Conservation (phyloP, 2,329 filamentous ascomycete species). For the Fusarium irregulare region DNA sequence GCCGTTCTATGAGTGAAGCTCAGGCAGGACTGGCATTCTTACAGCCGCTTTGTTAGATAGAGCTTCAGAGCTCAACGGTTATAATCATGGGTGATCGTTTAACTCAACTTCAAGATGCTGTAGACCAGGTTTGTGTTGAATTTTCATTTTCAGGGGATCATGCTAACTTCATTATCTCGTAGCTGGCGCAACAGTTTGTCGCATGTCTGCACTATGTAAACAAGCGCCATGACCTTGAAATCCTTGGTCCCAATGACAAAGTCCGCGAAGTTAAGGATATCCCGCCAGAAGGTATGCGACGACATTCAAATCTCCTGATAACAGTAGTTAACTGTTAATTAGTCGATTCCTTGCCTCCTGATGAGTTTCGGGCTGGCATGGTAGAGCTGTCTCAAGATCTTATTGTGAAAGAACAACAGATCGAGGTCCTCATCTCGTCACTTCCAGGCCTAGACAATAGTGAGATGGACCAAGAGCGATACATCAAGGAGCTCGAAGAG, state of each 20-base stretch:
- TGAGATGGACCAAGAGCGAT: slow-evolving; percentile 78
- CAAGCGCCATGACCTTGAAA: slow-evolving; percentile 74
- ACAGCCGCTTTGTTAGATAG: slow-evolving; percentile 3
- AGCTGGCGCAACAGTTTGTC: slow-evolving; percentile 77
- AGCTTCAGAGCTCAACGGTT: slow-evolving; percentile 4
- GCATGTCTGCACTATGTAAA: slow-evolving; percentile 74
- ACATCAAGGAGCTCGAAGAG: slow-evolving; percentile 72
- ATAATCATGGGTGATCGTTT: slow-evolving; percentile 77
- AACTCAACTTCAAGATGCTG: slow-evolving; percentile 85
- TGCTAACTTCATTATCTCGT: slow-evolving; percentile 26
- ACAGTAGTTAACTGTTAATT: slow-evolving; percentile 9
- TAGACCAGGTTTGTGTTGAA: slow-evolving; percentile 73
- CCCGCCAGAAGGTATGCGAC: slow-evolving; percentile 61
- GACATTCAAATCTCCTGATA: too few species aligned
- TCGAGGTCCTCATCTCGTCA: slow-evolving; percentile 79
- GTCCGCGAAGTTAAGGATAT: slow-evolving; percentile 68
- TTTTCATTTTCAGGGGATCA: accelerated
- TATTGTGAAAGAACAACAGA: slow-evolving; percentile 84
- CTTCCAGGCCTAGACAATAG: slow-evolving; percentile 83
- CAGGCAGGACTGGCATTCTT: neutral
- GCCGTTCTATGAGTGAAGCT: neutral
- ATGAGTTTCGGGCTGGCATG: slow-evolving; percentile 74
- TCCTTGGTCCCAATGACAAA: slow-evolving; percentile 67
- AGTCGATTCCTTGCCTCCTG: slow-evolving; percentile 71
- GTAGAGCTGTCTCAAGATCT: slow-evolving; percentile 80